phyloP scores from a whole-genome alignment of 192 early-diverging fungal species.

The Rhizoclosmatium sp. region DNA sequence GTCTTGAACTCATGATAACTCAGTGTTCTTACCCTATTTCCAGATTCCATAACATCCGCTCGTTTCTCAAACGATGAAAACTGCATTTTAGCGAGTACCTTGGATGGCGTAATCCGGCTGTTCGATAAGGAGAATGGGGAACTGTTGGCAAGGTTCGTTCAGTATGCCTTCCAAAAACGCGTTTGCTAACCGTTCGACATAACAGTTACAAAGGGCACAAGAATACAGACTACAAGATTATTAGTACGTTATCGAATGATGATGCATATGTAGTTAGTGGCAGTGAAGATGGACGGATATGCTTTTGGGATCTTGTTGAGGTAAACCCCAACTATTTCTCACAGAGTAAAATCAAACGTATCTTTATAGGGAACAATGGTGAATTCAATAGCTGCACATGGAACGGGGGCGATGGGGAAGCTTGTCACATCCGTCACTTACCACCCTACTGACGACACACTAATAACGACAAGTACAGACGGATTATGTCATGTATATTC shows the following conservation, averaged over 20 bases:
- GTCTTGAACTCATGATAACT: constrained; percentile 1
- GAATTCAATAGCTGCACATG: constrained; percentile 59
- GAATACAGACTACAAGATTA: constrained; percentile 79
- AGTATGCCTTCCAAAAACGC: background rate
- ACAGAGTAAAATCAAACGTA: constrained; percentile 5
- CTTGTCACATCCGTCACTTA: constrained; percentile 73
- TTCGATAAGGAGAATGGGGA: constrained; percentile 82
- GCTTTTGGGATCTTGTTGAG: constrained; percentile 86
- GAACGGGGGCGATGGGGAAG: constrained; percentile 37
- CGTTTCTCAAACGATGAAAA: constrained; percentile 71
- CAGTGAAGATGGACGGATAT: constrained; percentile 87
- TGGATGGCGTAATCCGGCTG: constrained; percentile 84
- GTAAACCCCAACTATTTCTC: constrained; percentile 38
- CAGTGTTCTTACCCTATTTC: background rate
- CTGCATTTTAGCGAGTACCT: constrained; percentile 75
- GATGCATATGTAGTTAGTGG: constrained; percentile 83
- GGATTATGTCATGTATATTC: constrained; percentile 45
- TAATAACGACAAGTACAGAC: constrained; percentile 76
- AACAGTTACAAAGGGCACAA: constrained; percentile 80
- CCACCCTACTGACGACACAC: constrained; percentile 65
- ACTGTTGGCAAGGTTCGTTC: constrained; percentile 71
- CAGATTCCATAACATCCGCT: constrained; percentile 81
- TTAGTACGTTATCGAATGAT: constrained; percentile 71
- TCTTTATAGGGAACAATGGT: constrained; percentile 56
- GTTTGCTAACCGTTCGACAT: background rate